Evolutionary conservation across 2,329 filamentous ascomycete species (phyloP), one percentile per base, ranked within the genome.

Genomic region (Fusarium xylarioides): DNA sequence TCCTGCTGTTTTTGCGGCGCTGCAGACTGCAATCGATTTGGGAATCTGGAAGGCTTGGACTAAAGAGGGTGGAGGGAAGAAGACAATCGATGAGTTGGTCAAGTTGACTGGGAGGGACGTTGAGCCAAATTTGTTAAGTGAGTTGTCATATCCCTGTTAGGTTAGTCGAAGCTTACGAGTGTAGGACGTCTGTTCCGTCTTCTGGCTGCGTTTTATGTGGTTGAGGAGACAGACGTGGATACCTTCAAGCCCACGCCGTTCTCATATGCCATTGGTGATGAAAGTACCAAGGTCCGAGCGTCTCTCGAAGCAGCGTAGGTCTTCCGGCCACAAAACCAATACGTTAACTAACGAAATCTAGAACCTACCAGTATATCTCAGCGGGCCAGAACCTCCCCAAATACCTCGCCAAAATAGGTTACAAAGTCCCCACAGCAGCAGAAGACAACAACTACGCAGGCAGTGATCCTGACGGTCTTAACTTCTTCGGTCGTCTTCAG

Each of bases 31-130:
- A 0, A 73, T 74, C 7, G 62, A 74, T 26, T 14, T 73, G 0
- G 71, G 71, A 2, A 42, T 74, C 7, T 74, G 71, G 73, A 66
- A 65, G 14, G 57, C 26, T 6, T 74, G 73, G 73, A 73, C 53
- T 1, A 21, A 30, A 1, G 30, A 52, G 2, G 63, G 65, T 11
- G 69, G 63, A 21, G 66, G 54, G 4, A 57, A 73, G 15, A 73
- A 66, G 46, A 66, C 43, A 5, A 68, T 75, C n/a, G 50, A 70
- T n/a, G 58, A 70, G 5, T 26, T 75, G 30, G 63, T 49, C 6
- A 62, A 61, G n/a, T 34, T 75, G 26, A 42, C 63, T 2, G 47
- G 44, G 3, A 43, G n/a, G 5, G 63, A 63, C 15, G 40, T 73
- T 5, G 71, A 72, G 14, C 50, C 69, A 1, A 60, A 74, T 34